Evolutionary conservation across 257 asterid genomes (phyloP).

Genomic region (Capsicum chinense): DNA sequence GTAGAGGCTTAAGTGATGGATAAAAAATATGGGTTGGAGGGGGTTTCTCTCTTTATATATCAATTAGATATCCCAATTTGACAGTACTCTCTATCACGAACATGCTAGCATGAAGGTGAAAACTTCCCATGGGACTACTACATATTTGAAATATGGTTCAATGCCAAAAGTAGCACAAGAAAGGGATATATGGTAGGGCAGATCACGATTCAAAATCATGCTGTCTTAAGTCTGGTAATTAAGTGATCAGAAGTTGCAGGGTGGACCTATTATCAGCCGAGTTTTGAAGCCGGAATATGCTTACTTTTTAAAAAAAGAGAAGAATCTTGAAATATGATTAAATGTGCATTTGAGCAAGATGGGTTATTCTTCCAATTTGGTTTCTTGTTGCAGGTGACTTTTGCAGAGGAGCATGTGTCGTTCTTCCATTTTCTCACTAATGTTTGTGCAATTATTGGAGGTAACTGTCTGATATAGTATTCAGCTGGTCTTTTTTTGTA

Average conservation of each 20-base stretch:
- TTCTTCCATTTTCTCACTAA: slow-evolving; percentile 93
- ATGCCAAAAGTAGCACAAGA: neutral
- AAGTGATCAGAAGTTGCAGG: neutral
- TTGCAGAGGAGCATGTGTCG: slow-evolving; percentile 77
- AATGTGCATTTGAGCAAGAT: neutral
- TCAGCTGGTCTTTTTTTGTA: neutral
- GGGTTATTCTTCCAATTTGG: slow-evolving; percentile 23
- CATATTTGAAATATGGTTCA: neutral
- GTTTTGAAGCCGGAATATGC: neutral
- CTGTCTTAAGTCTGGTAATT: neutral
- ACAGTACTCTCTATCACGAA: slow-evolving; percentile 9
- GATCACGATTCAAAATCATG: neutral
- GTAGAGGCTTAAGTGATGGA: neutral
- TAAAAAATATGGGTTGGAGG: neutral
- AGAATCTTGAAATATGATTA: neutral
- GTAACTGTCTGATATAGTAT: slow-evolving; percentile 40
- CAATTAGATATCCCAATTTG: neutral
- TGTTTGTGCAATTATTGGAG: slow-evolving; percentile 97
- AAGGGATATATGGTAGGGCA: neutral
- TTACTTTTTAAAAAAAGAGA: neutral
- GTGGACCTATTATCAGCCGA: neutral
- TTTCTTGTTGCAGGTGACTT: slow-evolving; percentile 70
- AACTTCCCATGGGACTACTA: neutral
- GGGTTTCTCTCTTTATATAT: neutral
- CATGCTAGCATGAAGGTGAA: slow-evolving; percentile 17